phyloP scores from a whole-genome alignment of 2,329 filamentous ascomycete genomes.

The Boeremia lycopersici region DNA sequence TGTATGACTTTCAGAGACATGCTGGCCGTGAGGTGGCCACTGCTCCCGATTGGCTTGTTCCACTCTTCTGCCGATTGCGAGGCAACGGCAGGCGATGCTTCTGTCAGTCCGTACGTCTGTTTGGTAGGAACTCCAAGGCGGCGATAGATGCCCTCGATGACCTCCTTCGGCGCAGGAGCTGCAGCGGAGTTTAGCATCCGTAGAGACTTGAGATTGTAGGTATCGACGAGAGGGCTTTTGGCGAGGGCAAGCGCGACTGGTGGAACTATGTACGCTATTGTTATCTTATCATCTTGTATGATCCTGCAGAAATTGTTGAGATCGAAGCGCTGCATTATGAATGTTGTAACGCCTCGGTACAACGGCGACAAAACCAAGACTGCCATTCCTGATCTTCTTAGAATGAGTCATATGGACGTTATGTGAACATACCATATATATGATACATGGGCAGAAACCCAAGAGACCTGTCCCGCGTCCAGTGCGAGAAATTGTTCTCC shows the following conservation, averaged over 20 bases:
- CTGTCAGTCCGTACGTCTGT: slow-evolving; percentile 51
- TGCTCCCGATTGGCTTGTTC: slow-evolving; percentile 44
- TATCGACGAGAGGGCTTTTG: slow-evolving; percentile 41
- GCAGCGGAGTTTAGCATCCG: slow-evolving; percentile 47
- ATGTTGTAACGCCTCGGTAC: slow-evolving; percentile 41
- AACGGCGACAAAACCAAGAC: slow-evolving; percentile 45
- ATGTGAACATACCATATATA: slow-evolving; percentile 43
- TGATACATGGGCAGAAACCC: slow-evolving; percentile 48
- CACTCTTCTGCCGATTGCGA: slow-evolving; percentile 42
- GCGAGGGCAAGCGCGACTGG: slow-evolving; percentile 41
- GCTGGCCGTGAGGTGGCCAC: slow-evolving; percentile 44
- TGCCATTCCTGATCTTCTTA: slow-evolving; percentile 33
- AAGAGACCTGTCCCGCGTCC: slow-evolving; percentile 15
- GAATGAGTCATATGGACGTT: slow-evolving; percentile 32
- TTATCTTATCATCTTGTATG: slow-evolving; percentile 46
- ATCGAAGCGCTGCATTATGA: slow-evolving; percentile 50
- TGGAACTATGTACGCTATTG: slow-evolving; percentile 40
- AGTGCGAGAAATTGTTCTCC: slow-evolving; percentile 25
- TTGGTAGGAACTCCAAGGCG: slow-evolving; percentile 44
- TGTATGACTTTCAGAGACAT: slow-evolving; percentile 49
- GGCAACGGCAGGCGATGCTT: slow-evolving; percentile 48
- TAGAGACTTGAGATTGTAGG: slow-evolving; percentile 42
- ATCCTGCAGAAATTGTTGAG: slow-evolving; percentile 42
- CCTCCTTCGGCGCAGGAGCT: slow-evolving; percentile 46
- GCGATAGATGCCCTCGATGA: slow-evolving; percentile 49